Base-by-base conservation (phyloP, 2,329 filamentous ascomycete genomes). In the Graphilbum sp. region DNA sequence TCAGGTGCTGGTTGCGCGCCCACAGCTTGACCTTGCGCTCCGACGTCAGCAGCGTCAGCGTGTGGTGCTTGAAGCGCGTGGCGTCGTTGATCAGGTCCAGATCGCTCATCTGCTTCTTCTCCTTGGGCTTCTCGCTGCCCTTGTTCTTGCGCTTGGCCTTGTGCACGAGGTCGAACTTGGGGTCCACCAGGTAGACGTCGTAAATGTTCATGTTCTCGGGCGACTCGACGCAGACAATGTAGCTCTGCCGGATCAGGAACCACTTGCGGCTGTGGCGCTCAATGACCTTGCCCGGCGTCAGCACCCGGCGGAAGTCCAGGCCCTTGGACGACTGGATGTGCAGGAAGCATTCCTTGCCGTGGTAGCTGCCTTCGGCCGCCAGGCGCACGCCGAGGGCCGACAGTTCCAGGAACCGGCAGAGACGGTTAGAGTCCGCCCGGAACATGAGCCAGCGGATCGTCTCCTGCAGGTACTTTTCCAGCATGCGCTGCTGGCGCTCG, bases 141-240 rank as follows among this genome's bases (percentile, higher is more conserved):
- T 72, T 78, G 47, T 78, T 68, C 46, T 62, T 66, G 15, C 69
- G 53, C 43, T 69, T 67, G 47, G 61, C 67, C 47, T 86, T 86
- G 39, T 81, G 75, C 45, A 86, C 76, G 36, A 95, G 76, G 37
- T 72, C 67, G 58, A 98, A 98, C 49, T 82, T 79, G 2, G 81
- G 70, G 53, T 98, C 90, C 20, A 96, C 83, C n/a, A 98, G 68
- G 56, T 95, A 96, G 18, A 98, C 90, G 58, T 98, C 92, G 54
- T 94, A 95, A 25, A 96, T 92, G 51, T 94, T 88, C 81, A 96
- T 93, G 49, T 93, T 93, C 55, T 96, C 88, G 0, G 90, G 90
- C 0, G 90, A 95, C 54, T 96, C 88, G n/a, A 96, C 87, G 48
- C 88, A 95, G 33, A 94, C 88, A 42, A 98, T 79, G 52, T 98